Evolutionary conservation across 2,329 filamentous ascomycete species (phyloP).

Genomic region (Alternaria arborescens): DNA sequence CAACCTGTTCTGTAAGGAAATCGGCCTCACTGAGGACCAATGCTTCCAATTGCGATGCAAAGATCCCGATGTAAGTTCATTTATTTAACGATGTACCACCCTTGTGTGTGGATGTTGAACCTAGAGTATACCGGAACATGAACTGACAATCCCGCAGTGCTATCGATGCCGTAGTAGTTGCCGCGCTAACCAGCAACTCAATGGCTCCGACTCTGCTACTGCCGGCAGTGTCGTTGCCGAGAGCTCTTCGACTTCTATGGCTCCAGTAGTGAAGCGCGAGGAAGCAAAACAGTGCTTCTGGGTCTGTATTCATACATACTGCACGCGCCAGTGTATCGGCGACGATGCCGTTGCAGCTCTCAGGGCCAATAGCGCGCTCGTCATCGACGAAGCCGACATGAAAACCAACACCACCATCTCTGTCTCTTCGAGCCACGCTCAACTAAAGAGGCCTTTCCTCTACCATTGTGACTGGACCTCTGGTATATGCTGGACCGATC

Average conservation of each 20-base stretch:
- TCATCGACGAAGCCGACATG: constrained; percentile 7
- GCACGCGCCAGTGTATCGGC: background rate
- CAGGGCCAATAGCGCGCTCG: background rate
- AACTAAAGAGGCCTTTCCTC: constrained; percentile 1
- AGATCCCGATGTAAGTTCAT: constrained; percentile 1
- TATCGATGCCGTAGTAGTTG: background rate
- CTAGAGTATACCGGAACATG: background rate
- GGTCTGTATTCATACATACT: constrained; percentile 4
- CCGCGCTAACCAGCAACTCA: background rate
- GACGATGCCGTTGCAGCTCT: background rate
- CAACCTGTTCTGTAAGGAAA: background rate
- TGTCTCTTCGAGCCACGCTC: background rate
- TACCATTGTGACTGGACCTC: constrained; percentile 2
- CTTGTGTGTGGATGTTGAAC: background rate
- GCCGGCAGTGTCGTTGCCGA: background rate
- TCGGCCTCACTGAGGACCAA: background rate
- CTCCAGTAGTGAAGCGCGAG: background rate
- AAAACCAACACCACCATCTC: constrained; percentile 2
- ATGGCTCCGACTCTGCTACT: background rate
- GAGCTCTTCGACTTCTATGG: background rate
- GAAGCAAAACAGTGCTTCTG: background rate
- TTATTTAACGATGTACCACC: background rate
- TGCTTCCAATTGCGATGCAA: background rate
- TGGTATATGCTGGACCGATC: background rate
- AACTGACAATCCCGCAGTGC: constrained; percentile 6